A percentile compares a stretch with the other conserved stretches of the same genome.
These are phyloP conservation scores for Erigeron canadensis DNA, from an alignment of 129 eudicot genomes.

Conservation along the genomic window DNA sequence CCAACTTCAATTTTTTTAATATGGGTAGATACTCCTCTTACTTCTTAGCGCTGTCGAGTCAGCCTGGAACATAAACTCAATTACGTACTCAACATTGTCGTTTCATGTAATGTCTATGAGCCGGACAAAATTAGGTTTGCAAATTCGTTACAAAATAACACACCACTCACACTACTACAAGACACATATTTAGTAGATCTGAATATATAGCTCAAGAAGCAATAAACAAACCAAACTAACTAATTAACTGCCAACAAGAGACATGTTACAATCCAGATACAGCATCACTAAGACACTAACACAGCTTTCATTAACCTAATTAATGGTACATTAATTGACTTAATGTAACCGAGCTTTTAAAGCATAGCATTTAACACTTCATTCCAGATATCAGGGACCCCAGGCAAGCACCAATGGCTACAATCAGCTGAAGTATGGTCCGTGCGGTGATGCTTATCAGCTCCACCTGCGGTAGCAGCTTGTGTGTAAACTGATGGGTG, in stretches of 20 bases:
- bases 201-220: neutral
- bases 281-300: neutral
- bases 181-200: neutral
- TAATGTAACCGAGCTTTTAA: slow-evolving; percentile 16
- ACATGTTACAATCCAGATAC: slow-evolving; percentile 18
- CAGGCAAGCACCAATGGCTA: slow-evolving; percentile 96
- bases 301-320: slow-evolving; percentile 18
- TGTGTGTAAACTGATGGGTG: slow-evolving; percentile 76
- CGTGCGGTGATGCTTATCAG: slow-evolving; percentile 32
- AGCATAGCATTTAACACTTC: slow-evolving; percentile 68
- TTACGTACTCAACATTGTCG: too few species aligned
- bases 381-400: slow-evolving; percentile 91
- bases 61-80: too few species aligned
- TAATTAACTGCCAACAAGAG: slow-evolving; percentile 2
- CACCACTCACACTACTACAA: neutral
- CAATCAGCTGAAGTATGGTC: slow-evolving; percentile 59
- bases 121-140: too few species aligned
- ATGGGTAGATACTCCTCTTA: too few species aligned
- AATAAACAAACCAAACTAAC: neutral
- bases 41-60: too few species aligned
- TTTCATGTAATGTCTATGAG: too few species aligned
- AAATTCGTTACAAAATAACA: too few species aligned
- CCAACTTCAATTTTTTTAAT: too few species aligned
- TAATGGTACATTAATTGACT: neutral
- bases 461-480: slow-evolving; percentile 34